Conservation (phyloP, 2,329 filamentous ascomycete species). For the Dactylellina sp. region DNA sequence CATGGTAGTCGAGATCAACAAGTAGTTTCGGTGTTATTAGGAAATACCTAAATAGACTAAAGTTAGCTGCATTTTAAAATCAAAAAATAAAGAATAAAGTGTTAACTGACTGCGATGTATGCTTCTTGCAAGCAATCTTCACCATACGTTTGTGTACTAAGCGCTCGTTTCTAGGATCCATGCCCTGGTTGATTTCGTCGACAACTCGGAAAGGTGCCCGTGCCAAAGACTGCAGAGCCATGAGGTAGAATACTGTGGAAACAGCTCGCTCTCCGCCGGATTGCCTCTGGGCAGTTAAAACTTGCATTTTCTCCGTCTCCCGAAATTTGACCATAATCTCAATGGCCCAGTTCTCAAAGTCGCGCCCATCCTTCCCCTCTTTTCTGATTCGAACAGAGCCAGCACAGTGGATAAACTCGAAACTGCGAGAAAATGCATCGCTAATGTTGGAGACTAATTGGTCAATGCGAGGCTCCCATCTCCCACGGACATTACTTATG, state of each 20-base stretch:
- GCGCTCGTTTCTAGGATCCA: constrained; percentile 98
- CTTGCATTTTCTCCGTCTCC: constrained; percentile 84
- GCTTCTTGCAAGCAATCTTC: constrained; percentile 89
- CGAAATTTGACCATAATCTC: constrained; percentile 96
- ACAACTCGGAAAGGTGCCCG: constrained; percentile 97
- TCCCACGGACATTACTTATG: constrained; percentile 75
- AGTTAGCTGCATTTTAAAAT: not conserved
- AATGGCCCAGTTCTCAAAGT: constrained; percentile 90
- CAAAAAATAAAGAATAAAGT: not conserved
- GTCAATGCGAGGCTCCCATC: constrained; percentile 88
- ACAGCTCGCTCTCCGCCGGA: constrained; percentile 96
- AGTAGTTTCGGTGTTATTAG: constrained; percentile 97
- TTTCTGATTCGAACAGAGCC: constrained; percentile 91
- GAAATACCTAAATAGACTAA: constrained; percentile 74
- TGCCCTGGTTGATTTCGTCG: constrained; percentile 99
- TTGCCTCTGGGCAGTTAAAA: constrained; percentile 90
- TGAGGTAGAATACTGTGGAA: constrained; percentile 98
- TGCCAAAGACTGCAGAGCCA: constrained; percentile 94
- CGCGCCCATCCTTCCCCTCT: constrained; percentile 74
- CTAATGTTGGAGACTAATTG: constrained; percentile 82
- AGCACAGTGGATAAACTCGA: constrained; percentile 91
- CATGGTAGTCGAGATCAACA: constrained; percentile 83
- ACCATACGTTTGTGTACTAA: constrained; percentile 99
- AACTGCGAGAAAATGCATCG: constrained; percentile 90
- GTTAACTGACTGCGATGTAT: constrained; percentile 70